Evolutionary conservation across 306 rosid genomes (phyloP).

Genomic region (Urtica urens): DNA sequence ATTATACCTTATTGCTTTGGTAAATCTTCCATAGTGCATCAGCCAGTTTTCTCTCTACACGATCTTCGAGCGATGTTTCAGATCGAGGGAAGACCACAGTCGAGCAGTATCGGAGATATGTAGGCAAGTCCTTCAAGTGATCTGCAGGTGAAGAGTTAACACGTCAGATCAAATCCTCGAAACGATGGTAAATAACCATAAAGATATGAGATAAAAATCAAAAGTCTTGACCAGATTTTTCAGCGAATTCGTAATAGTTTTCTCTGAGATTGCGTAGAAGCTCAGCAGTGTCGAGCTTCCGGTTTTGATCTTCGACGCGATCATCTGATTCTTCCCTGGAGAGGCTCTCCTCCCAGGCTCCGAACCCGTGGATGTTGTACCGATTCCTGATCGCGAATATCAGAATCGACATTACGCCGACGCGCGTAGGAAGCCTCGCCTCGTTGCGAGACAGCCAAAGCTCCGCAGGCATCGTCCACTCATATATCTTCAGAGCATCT

Average conservation of each 20-base stretch:
- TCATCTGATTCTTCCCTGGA: constrained; percentile 15
- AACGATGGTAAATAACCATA: not conserved
- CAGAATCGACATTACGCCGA: constrained; percentile 69
- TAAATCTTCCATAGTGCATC: constrained; percentile 48
- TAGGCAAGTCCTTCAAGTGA: constrained; percentile 55
- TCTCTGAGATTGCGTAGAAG: constrained; percentile 53
- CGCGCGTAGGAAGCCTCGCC: constrained; percentile 68
- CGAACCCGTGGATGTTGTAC: constrained; percentile 65
- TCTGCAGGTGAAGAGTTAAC: constrained; percentile 28
- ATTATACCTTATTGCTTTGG: too few species aligned
- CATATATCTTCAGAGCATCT: constrained; percentile 47
- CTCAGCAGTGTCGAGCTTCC: constrained; percentile 34
- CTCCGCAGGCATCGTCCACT: constrained; percentile 80
- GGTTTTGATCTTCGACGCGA: too few species aligned
- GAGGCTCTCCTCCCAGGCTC: constrained; percentile 81
- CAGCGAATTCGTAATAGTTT: constrained; percentile 38
- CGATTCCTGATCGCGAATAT: constrained; percentile 65
- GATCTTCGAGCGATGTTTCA: constrained; percentile 47
- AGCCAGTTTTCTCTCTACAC: constrained; percentile 46
- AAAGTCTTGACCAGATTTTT: constrained; percentile 32
- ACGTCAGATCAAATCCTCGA: constrained; percentile 1
- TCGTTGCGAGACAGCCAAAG: constrained; percentile 60
- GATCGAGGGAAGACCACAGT: constrained; percentile 69
- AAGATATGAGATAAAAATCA: constrained; percentile 1
- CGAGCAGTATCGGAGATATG: constrained; percentile 70